Evolutionary conservation across 805 yeast species (phyloP), one percentile per base, ranked within the genome.

Genomic region (Ogataea methylovora): DNA sequence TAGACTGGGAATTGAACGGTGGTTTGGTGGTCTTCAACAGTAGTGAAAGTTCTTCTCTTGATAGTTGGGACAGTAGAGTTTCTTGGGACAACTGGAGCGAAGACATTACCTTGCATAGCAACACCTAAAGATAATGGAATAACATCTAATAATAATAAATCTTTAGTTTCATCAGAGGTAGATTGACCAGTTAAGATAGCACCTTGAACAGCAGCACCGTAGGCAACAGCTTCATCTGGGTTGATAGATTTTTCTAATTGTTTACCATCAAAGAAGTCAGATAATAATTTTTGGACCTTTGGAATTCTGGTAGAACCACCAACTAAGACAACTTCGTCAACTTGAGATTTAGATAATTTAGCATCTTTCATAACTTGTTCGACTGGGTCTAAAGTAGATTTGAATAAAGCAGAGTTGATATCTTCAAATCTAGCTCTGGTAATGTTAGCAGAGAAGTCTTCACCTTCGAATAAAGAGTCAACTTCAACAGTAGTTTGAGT

Each of bases 231-330:
- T 59, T 84, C 94, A 56, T 84, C 97, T 51, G 97, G 97, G 87
- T 87, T 87, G 69, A 87, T 88, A 50, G 94, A 82, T 74, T 85
- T 88, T 72, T 85, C 92, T 65, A 86, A 84, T 69, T 85, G 88
- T 76, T 88, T 88, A 67, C 97, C 97, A 59, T 86, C 92, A 56
- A 87, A 87, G 84, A 76, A 87, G 70, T 87, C 96, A 45, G 94
- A 80, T 48, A 87, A 80, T 65, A 87, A 73, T 69, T 84, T 85
- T 72, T 88, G 96, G 62, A 88, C 83, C 82, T 86, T 88, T 76
- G 97, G 97, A 71, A 88, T 88, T 82, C 97, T 86, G 67, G 97
- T 87, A 46, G 96, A 88, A 72, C 97, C 97, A 77, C 97, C 97
- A 56, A 87, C 97, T 53, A 87, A 76, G 56, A 88, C 96, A 59